Evolutionary conservation across 108 stramenopile genomes (phyloP), one percentile per base, ranked within the genome.

Genomic region (Nitzschia sp.): DNA sequence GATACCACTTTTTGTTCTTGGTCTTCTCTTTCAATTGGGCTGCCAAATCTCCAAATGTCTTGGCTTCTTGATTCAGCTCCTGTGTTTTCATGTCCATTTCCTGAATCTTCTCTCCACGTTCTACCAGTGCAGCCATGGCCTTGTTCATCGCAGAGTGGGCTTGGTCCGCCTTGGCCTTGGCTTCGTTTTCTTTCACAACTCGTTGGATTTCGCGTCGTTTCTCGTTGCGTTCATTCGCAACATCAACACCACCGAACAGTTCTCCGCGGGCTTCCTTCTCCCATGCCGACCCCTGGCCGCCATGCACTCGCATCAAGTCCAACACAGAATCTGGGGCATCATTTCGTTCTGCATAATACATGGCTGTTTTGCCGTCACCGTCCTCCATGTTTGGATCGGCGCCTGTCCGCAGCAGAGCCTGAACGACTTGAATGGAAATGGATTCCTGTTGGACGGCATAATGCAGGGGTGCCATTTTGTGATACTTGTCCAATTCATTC

Each of bases 91-190:
- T 44, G 38, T 63, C 72, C 43, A 77, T 39, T 38, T 71, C 72
- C 24, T 77, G 41, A 11, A 82, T 82, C 64, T 77, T 74, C 73
- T 77, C 69, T 3, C 76, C 81, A 24, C 81, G 63, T 38, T 78
- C 66, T 15, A 73, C 52, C 67, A 82, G 37, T 7, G 73, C 77
- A 29, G 51, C 22, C 76, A 82, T 74, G 42, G 68, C 69, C 44
- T 77, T 68, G 46, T 58, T 63, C 81, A 82, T 82, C 53, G 67
- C 42, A 55, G 61, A 43, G 43, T 82, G 76, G 11, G 73, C 76
- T 10, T 40, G 15, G 52, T 70, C 62, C 3, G 76, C 69, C 57
- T 78, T 77, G 38, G 72, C 65, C 41, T 59, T 26, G 41, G 70
- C 70, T 57, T 67, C 70, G 44, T 53, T 24, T 71, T 77, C 74